Evolutionary conservation across 2,329 filamentous ascomycete species (phyloP).

Genomic region (Pseudofabraea citricarpa): DNA sequence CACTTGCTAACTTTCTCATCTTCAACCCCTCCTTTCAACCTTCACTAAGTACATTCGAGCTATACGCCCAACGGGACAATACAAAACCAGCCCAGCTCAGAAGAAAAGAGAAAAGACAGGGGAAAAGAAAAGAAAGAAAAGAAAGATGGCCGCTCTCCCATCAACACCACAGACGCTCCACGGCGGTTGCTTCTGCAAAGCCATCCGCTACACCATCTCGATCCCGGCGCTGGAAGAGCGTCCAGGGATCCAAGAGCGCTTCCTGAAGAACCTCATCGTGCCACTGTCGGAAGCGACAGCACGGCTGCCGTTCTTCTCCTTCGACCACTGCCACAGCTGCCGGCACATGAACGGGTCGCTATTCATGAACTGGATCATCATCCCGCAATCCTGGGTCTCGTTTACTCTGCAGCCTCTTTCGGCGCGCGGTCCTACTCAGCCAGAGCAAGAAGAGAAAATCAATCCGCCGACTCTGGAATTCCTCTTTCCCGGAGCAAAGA

Average conservation of each 20-base stretch:
- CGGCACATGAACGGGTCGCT: slow-evolving; percentile 16
- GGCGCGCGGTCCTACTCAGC: too few relatives aligned
- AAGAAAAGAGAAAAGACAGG: too few relatives aligned
- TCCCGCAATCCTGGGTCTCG: slow-evolving; percentile 20
- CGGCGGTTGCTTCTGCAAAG: slow-evolving; percentile 25
- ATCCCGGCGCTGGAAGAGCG: slow-evolving; percentile 17
- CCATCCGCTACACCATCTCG: slow-evolving; percentile 23
- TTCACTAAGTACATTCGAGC: too few relatives aligned
- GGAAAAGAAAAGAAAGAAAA: too few relatives aligned
- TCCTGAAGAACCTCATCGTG: slow-evolving; percentile 3
- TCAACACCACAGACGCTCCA: slow-evolving; percentile 13
- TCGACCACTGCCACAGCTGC: slow-evolving; percentile 26
- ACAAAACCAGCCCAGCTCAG: too few relatives aligned
- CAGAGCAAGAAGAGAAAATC: neutral
- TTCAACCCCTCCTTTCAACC: too few relatives aligned
- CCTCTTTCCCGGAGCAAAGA: slow-evolving; percentile 1
- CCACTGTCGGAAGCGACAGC: slow-evolving; percentile 11
- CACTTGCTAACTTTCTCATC: too few relatives aligned
- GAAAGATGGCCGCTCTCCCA: too few relatives aligned
- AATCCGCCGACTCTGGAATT: slow-evolving; percentile 2
- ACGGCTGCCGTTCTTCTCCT: slow-evolving; percentile 16
- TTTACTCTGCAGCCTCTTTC: slow-evolving; percentile 15
- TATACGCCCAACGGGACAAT: too few relatives aligned
- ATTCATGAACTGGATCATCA: slow-evolving; percentile 24
- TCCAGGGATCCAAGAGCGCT: slow-evolving; percentile 2